phyloP scores from a whole-genome alignment of 2,329 filamentous ascomycete species.

The Nigrospora sphaerica region DNA sequence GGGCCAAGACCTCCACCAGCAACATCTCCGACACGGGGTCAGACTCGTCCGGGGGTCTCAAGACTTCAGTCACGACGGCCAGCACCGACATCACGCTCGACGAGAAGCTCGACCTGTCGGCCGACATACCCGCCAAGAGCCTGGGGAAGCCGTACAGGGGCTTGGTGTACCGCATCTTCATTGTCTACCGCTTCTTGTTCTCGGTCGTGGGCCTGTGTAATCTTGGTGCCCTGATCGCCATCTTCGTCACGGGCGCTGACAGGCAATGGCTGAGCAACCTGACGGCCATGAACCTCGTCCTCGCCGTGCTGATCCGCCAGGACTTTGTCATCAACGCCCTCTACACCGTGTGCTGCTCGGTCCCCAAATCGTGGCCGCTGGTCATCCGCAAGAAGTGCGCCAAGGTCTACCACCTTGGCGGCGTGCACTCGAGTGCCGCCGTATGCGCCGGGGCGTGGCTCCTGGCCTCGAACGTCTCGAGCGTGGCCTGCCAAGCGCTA shows the following conservation, averaged over 20 bases:
- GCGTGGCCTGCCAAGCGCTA: slow-evolving; percentile 6
- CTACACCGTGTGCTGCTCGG: slow-evolving; percentile 36
- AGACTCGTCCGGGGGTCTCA: not conserved
- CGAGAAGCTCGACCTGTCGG: slow-evolving; percentile 6
- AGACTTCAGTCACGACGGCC: not conserved
- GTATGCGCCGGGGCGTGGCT: slow-evolving; percentile 42
- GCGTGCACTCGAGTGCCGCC: slow-evolving; percentile 42
- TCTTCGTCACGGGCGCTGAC: slow-evolving; percentile 26
- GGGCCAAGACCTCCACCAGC: not conserved
- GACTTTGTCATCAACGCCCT: slow-evolving; percentile 45
- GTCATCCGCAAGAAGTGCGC: slow-evolving; percentile 38
- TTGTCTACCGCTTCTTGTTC: slow-evolving; percentile 50
- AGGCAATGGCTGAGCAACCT: slow-evolving; percentile 31
- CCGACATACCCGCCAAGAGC: slow-evolving; percentile 6
- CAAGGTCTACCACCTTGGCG: slow-evolving; percentile 46
- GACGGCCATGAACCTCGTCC: slow-evolving; percentile 39
- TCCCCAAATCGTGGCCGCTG: slow-evolving; percentile 37
- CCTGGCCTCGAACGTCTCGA: slow-evolving; percentile 21
- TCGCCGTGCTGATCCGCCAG: slow-evolving; percentile 45
- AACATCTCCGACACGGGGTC: slow-evolving; percentile 1
- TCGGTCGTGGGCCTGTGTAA: slow-evolving; percentile 44
- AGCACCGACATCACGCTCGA: slow-evolving; percentile 1
- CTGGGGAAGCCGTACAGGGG: slow-evolving; percentile 22
- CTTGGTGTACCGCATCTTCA: slow-evolving; percentile 37
- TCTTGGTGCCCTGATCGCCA: slow-evolving; percentile 35